Evolutionary conservation across 1,139 yeast species (phyloP), one percentile per base, ranked within the genome.

Genomic region (Cylindricascospora bacillispora): DNA sequence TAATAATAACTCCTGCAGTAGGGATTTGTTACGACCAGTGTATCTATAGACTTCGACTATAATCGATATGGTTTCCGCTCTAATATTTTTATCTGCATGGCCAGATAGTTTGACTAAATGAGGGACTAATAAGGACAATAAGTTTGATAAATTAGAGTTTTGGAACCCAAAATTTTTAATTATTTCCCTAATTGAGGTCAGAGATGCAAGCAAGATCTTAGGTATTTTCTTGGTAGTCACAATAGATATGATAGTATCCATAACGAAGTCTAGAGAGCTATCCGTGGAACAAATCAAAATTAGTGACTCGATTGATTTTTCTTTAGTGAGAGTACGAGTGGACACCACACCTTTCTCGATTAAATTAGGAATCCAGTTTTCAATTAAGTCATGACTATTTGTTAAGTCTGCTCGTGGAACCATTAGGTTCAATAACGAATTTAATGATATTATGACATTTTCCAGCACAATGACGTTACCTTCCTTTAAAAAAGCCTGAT

Each of bases 391-490:
- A 26, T 25, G 16, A 9, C 13, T 13, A 9, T 24, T 23, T 6
- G 11, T 15, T 14, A 23, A 15, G 16, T 19, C 5, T 24, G 28
- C 7, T 22, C 12, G 5, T 34, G 34, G 22, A 26, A 33, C 24
- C 30, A 27, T 9, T 25, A 24, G 13, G n/a, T 22, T 27, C 21
- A 43, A 29, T 13, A 40, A 30, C 5, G 35, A 22, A 9, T 30
- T 34, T 24, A 47, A 54, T 4, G 80, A 64, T 9, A 60, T 54
- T 22, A 83, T 60, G 9, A 85, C 97, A 0, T 79, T 60, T 49
- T 89, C 97, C 44, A 85, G 94, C 0, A 98, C 95, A 14, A 81
- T 93, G 11, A 85, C 95, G 52, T 89, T 89, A 25, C 78, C 54
- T 51, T 89, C 99, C 5, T 70, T 63, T 7, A 79, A 72, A 22